These are phyloP conservation scores for Phascolomyces articulosus DNA, from an alignment of 371 early-diverging fungal species.

Conservation along the genomic window DNA sequence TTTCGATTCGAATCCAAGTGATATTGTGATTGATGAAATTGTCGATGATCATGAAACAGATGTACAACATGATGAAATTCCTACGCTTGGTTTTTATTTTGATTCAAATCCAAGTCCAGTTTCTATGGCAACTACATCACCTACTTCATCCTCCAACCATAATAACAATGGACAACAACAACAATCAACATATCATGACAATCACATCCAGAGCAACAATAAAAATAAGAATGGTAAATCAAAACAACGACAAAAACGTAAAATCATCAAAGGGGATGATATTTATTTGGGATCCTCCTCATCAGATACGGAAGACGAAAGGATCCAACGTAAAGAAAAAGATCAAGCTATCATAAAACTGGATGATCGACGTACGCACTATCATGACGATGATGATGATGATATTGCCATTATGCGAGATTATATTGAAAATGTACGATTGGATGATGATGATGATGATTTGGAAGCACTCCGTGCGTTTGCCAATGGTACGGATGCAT, in stretches of 20 bases:
- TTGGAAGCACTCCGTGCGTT: conserved; percentile 18
- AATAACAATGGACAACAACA: background rate
- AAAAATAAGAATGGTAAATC: background rate
- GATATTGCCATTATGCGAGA: conserved; percentile 41
- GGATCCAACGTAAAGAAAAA: background rate
- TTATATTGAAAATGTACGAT: conserved; percentile 38
- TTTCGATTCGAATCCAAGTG: conserved; percentile 14
- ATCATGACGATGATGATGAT: conserved; percentile 19
- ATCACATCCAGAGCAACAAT: background rate
- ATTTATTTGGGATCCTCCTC: conserved; percentile 15
- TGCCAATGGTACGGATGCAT: conserved; percentile 15
- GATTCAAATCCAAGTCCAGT: background rate
- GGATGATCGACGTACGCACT: background rate
- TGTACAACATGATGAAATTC: background rate
- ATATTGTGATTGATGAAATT: background rate
- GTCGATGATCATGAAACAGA: background rate
- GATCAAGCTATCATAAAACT: background rate
- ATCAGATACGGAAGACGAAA: conserved; percentile 23
- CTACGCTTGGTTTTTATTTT: conserved; percentile 3
- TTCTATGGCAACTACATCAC: background rate
- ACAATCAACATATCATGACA: background rate
- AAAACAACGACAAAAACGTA: conserved; percentile 15
- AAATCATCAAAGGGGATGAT: conserved; percentile 25
- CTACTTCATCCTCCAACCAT: background rate
- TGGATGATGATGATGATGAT: conserved; percentile 12